These are phyloP conservation scores for Clarireedia sp. DNA, from an alignment of 2,329 filamentous ascomycete genomes.

Conservation along the genomic window DNA sequence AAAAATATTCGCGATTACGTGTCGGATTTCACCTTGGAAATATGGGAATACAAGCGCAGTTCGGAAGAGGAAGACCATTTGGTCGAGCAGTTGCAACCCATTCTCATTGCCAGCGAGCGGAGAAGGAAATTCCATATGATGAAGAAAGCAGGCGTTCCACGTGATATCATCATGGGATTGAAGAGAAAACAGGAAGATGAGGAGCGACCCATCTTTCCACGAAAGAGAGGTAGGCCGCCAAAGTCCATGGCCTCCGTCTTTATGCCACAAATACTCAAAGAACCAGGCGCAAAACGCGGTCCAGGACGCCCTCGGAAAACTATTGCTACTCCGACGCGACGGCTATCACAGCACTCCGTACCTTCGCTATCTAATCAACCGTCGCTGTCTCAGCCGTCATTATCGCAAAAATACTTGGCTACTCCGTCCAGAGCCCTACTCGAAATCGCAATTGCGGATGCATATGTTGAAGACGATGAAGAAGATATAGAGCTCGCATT, in stretches of 20 bases:
- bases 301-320: slow-evolving; percentile 5
- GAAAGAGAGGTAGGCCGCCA: slow-evolving; percentile 9
- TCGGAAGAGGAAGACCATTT: slow-evolving; percentile 6
- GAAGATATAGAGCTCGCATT: slow-evolving; percentile 14
- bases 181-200: slow-evolving; percentile 6
- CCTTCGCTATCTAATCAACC: not conserved
- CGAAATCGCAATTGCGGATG: slow-evolving; percentile 7
- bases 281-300: not conserved
- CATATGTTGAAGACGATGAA: slow-evolving; percentile 14
- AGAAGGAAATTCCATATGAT: slow-evolving; percentile 1
- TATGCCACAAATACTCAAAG: not conserved
- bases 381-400: slow-evolving; percentile 17
- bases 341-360: not conserved
- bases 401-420: slow-evolving; percentile 19
- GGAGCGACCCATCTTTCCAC: not conserved
- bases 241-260: slow-evolving; percentile 5
- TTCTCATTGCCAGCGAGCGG: slow-evolving; percentile 8
- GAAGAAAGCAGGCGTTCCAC: slow-evolving; percentile 6
- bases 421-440: slow-evolving; percentile 15
- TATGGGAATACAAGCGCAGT: slow-evolving; percentile 42
- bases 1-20: slow-evolving; percentile 48
- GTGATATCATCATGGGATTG: slow-evolving; percentile 1
- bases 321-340: not conserved
- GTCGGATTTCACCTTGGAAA: slow-evolving; percentile 46
- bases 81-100: slow-evolving; percentile 10